Evolutionary conservation across 177 flowering plant species (phyloP).

Genomic region (Vitis hybrid): DNA sequence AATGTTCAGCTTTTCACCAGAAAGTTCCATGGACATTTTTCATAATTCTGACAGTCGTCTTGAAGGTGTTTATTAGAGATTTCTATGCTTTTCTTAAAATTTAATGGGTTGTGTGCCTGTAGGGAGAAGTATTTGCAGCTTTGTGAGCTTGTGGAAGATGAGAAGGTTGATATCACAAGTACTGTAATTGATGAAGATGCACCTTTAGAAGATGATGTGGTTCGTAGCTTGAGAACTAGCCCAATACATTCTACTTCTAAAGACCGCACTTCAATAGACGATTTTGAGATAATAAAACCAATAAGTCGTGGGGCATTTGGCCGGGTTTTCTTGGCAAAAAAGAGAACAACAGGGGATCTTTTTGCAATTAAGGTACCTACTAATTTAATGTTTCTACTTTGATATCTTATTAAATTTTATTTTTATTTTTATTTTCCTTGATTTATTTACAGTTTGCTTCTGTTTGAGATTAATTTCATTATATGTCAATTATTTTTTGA

Average conservation of each 20-base stretch:
- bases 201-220: slow-evolving; percentile 91
- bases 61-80: neutral
- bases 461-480: neutral
- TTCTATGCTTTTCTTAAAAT: neutral
- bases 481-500: too few species aligned
- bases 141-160: slow-evolving; percentile 85
- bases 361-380: slow-evolving; percentile 90
- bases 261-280: slow-evolving; percentile 98
- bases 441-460: neutral
- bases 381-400: neutral
- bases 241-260: slow-evolving; percentile 68
- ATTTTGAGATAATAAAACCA: slow-evolving; percentile 98
- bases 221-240: slow-evolving; percentile 91
- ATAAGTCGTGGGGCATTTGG: slow-evolving; percentile 99
- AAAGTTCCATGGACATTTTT: neutral
- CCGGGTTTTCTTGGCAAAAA: slow-evolving; percentile 94
- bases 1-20: neutral
- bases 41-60: neutral
- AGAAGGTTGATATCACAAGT: slow-evolving; percentile 75
- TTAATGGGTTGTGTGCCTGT: slow-evolving; percentile 15
- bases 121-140: slow-evolving; percentile 98
- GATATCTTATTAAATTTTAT: neutral
- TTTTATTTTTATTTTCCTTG: neutral
- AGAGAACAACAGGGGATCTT: slow-evolving; percentile 97
- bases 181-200: slow-evolving; percentile 91